A percentile compares a stretch with the other conserved stretches of the same genome.
Evolutionary conservation across 257 asterid genomes (phyloP).

Genomic region (Solanum neorickii): DNA sequence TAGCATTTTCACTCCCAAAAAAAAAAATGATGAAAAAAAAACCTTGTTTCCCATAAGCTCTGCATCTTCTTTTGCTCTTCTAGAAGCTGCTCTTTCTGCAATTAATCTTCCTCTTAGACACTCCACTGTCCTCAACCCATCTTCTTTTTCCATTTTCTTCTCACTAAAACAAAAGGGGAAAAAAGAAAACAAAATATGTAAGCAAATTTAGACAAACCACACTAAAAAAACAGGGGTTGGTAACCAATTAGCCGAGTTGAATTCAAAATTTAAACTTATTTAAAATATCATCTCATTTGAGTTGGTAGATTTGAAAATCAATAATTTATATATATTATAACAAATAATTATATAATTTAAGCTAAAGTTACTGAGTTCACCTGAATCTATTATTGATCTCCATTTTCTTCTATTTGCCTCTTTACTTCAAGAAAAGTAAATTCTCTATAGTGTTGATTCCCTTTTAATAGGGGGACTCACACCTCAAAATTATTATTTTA

Average conservation of each 20-base stretch:
- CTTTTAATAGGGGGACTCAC: not conserved
- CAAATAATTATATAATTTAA: not conserved
- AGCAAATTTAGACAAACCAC: not conserved
- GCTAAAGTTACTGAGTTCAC: not conserved
- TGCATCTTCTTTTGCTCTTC: slow-evolving; percentile 53
- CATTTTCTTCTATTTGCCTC: not conserved
- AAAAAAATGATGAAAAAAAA: not conserved
- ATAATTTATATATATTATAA: not conserved
- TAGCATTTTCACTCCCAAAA: not conserved
- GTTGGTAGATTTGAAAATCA: not conserved
- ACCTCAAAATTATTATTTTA: not conserved
- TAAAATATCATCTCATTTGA: not conserved
- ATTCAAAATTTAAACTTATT: not conserved
- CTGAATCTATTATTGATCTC: accelerated
- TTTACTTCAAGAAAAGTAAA: not conserved
- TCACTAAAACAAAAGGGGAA: not conserved
- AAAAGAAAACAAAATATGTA: not conserved
- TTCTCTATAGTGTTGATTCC: not conserved
- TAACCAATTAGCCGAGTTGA: accelerated
- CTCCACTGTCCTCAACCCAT: slow-evolving; percentile 54
- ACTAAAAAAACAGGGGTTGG: not conserved
- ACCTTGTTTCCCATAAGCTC: slow-evolving; percentile 50
- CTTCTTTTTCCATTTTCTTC: slow-evolving; percentile 34
- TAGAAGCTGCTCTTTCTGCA: slow-evolving; percentile 77
- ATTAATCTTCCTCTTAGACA: slow-evolving; percentile 84